Percentiles rank a stretch among this genome's conserved stretches.
These are phyloP conservation scores for Epithemia pelagica DNA, from an alignment of 108 stramenopile genomes.

Conservation along the genomic window DNA sequence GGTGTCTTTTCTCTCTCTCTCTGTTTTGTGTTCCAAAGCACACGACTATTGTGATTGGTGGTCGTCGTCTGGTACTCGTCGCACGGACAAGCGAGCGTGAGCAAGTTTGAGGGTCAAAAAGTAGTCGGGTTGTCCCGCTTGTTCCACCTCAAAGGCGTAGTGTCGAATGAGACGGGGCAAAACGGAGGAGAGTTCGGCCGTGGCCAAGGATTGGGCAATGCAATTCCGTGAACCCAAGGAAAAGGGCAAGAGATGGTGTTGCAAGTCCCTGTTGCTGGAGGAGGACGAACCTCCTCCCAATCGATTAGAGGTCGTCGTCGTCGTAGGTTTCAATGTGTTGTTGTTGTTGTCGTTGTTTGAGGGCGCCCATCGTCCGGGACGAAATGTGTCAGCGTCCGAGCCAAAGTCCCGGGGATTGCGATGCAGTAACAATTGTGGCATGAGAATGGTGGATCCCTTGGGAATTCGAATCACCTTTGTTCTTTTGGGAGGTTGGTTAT, in stretches of 20 bases:
- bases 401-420: slow-evolving; percentile 31
- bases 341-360: not conserved
- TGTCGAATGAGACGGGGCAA: slow-evolving; percentile 24
- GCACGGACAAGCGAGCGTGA: not conserved
- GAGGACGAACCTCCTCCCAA: too few relatives aligned
- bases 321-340: not conserved
- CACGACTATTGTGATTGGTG: too few relatives aligned
- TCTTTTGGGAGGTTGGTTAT: not conserved
- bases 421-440: slow-evolving; percentile 15
- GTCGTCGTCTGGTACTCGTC: too few relatives aligned
- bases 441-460: slow-evolving; percentile 22
- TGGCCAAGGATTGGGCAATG: slow-evolving; percentile 40
- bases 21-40: too few relatives aligned
- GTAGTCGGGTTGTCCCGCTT: slow-evolving; percentile 15
- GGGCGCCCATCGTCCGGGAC: slow-evolving; percentile 43
- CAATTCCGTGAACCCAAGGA: slow-evolving; percentile 38
- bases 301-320: too few relatives aligned
- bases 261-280: slow-evolving; percentile 21
- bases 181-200: slow-evolving; percentile 31
- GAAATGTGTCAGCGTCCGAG: slow-evolving; percentile 25
- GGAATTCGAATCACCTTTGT: slow-evolving; percentile 16
- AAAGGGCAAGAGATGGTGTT: slow-evolving; percentile 31
- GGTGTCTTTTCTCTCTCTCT: too few relatives aligned
- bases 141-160: slow-evolving; percentile 20
- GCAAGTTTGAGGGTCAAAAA: slow-evolving; percentile 26